Evolutionary conservation across 2,329 filamentous ascomycete species (phyloP).

Genomic region (Arthrobotrys iridis): DNA sequence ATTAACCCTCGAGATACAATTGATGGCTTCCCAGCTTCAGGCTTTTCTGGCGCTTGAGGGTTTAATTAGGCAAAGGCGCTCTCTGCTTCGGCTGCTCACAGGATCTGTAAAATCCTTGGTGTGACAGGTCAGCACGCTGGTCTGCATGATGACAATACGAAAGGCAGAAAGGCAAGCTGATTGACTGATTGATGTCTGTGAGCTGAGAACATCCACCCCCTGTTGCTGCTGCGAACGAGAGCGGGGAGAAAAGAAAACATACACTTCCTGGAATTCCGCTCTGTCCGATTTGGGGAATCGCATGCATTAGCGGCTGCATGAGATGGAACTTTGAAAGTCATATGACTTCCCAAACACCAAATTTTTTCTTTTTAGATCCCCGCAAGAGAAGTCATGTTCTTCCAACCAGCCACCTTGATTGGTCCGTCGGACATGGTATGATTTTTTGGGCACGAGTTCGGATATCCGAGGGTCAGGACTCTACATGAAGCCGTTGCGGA

Average conservation of each 20-base stretch:
- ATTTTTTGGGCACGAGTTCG: constrained; percentile 14
- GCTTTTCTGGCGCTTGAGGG: constrained; percentile 10
- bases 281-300: constrained; percentile 42
- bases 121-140: constrained; percentile 32
- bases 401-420: constrained; percentile 13
- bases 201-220: constrained; percentile 23
- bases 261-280: constrained; percentile 13
- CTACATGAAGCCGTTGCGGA: constrained; percentile 43
- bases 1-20: constrained; percentile 8
- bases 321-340: constrained; percentile 52
- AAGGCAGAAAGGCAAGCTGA: constrained; percentile 7
- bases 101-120: not conserved
- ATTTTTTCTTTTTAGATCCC: constrained; percentile 21
- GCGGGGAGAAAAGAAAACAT: constrained; percentile 30
- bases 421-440: constrained; percentile 9
- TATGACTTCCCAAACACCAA: constrained; percentile 47
- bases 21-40: not conserved
- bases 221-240: constrained; percentile 20
- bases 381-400: constrained; percentile 6
- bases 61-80: constrained; percentile 47
- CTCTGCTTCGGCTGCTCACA: not conserved
- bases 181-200: constrained; percentile 15
- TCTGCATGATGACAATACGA: constrained; percentile 28
- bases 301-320: constrained; percentile 54
- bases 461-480: constrained; percentile 28